Base-by-base conservation (phyloP, 148 eudicot species). In the Camellia japonica region DNA sequence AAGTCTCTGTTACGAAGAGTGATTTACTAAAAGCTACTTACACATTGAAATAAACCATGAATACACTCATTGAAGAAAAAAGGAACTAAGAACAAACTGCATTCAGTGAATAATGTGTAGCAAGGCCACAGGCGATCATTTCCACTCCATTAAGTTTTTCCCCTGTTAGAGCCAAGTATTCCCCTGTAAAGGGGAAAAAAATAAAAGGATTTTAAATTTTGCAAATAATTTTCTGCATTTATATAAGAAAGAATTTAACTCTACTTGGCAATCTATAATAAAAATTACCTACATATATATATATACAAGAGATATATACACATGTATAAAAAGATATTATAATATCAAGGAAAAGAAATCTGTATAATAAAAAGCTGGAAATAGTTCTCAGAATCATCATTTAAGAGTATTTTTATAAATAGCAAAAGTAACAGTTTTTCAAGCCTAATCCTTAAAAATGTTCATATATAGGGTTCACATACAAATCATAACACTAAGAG, bases 101-200 rank as follows among this genome's bases (percentile, higher is more conserved):
- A 76, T 85, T 93, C 74, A 92, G 83, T 72, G 90, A 89, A 81
- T 84, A 95, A 82, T 95, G 97, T 64, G 97, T 93, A 20, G 94
- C 97, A 78, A 95, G 94, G 71, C 97, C 97, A 49, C 89, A 84
- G 12, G 97, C 97, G 76, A 93, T 86, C 94, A 95, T 92, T 80
- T 95, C 99, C 8, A 79, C 87, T 65, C 99, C 97, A 80, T 92
- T 87, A 59, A 95, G 90, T 82, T 91, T 95, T 83, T 93, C 98
- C 83, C 98, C 97, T 13, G 98, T 93, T 66, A 95, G 84, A 80
- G 98, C 97, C 86, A 95, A 85, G 83, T 91, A 95, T 82, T 95
- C 98, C 74, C 97, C 98, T 95, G 91, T 75, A 87, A 74, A 67
- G 58, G 84, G 47, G 75, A 61, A 80, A 58, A 14, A 20, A 71